Evolutionary conservation across 768 basidiomycete genomes (phyloP), one percentile per base, ranked within the genome.

Genomic region (Kwoniella sp.): DNA sequence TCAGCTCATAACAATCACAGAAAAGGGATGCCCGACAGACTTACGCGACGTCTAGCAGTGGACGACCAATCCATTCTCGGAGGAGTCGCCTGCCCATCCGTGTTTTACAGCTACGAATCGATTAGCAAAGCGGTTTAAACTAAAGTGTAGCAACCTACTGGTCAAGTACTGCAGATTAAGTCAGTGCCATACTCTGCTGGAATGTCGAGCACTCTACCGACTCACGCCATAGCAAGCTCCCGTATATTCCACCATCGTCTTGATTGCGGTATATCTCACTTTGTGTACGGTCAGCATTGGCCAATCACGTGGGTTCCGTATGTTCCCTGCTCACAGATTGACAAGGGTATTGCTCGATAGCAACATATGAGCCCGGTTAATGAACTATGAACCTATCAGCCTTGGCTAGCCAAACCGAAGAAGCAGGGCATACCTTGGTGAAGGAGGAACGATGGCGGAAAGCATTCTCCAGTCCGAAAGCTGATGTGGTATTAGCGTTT

Each of bases 231-330:
- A 96, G 82, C 50, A 99, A 81, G 54, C 91, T 90, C 3, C 93
- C 94, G 60, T 81, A 84, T 21, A 84, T 82, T 12, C 85, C 86
- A 58, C 85, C 85, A 75, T 96, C 89, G 0, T 91, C 92, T 73
- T 90, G 88, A 70, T 97, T 98, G 33, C 87, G 85, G 77, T 91
- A 94, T n/a, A 99, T 87, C 79, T 98, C 94, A 48, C 87, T 87
- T 64, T 19, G 17, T 19, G 17, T 6, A 4, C 8, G 7, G 40
- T 44, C 40, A 44, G 17, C 17, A 9, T 9, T 15, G 40, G 17
- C 40, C 10, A 15, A 19, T 44, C 8, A 15, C 10, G 8, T 44
- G 10, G 10, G 4, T 19, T 44, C 40, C 8, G n/a, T n/a, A n/a
- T n/a, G 17, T 44, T 44, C 17, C 10, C 40, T 21, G 77, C 84